Conservation (phyloP, 78 protist genomes). For the Blattamonas nauphoetae region DNA sequence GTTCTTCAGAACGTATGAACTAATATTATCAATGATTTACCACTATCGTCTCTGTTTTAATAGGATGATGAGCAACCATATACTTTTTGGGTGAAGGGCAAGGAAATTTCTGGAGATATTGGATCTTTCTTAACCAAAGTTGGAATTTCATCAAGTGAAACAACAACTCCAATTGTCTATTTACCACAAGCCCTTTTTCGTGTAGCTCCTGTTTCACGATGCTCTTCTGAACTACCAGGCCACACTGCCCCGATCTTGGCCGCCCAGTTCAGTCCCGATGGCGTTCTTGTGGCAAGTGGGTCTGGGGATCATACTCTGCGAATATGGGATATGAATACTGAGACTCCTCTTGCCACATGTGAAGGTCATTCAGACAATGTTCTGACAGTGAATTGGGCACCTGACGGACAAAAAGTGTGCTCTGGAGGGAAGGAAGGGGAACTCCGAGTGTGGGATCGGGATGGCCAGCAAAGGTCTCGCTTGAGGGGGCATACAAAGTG, state of each 20-base stretch:
- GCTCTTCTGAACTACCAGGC: constrained; percentile 59
- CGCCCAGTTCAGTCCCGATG: constrained; percentile 77
- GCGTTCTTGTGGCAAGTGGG: constrained; percentile 63
- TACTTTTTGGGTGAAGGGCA: constrained; percentile 11
- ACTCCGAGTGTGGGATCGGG: constrained; percentile 56
- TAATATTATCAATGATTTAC: neutral
- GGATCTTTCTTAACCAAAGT: neutral
- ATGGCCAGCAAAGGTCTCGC: constrained; percentile 14
- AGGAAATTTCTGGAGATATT: constrained; percentile 27
- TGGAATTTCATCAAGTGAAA: constrained; percentile 20
- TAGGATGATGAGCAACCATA: constrained; percentile 26
- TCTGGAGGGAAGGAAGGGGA: constrained; percentile 70
- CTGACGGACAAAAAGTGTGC: constrained; percentile 68
- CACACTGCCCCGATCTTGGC: constrained; percentile 78
- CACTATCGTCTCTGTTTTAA: neutral
- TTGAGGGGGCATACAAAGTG: constrained; percentile 47
- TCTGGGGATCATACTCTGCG: constrained; percentile 58
- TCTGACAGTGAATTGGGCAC: constrained; percentile 75
- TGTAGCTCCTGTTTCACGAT: constrained; percentile 74
- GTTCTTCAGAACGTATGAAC: neutral
- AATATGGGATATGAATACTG: constrained; percentile 81
- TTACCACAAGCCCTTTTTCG: constrained; percentile 84
- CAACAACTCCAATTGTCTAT: constrained; percentile 38
- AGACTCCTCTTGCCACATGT: constrained; percentile 49
- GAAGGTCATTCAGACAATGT: constrained; percentile 78